Evolutionary conservation across 371 early-diverging fungal species (phyloP), one percentile per base, ranked within the genome.

Genomic region (Mortierella sp.): DNA sequence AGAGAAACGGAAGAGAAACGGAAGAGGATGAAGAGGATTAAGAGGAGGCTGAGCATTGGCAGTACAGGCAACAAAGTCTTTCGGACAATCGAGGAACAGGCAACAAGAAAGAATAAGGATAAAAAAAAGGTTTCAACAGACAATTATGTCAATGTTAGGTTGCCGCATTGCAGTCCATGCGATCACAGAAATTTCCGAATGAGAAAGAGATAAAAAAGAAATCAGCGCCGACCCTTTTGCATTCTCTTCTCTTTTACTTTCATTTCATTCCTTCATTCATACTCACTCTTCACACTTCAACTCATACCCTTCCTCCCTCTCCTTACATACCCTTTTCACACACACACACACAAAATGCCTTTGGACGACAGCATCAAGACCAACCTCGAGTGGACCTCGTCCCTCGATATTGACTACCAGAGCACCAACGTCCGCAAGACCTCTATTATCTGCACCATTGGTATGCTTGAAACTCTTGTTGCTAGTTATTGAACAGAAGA

Each of bases 401-500:
- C 93, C 63, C 92, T 96, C 86, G 90, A 92, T 82, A 93, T 95
- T 75, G 92, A 91, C 89, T 86, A 91, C 72, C 89, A 90, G 72
- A 93, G 93, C 45, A 85, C 78, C 44, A 91, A 91, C 71, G 88
- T 90, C 57, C 95, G 97, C 89, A 96, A 96, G 91, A 94, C 95
- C 68, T 94, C 95, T 60, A 95, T 96, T 79, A 96, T 96, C 83
- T 94, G 96, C 89, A 96, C 96, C 72, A 95, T 96, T 80, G 95
- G 95, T 93, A 93, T 2, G 31, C 0, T 1, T 28, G 42, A 38
- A 38, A 38, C 28, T 2, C n/a, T 28, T 31, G 42, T 38, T 38
- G 42, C 42, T 38, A 5, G 42, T 5, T 38, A 38, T 3, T 38
- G 42, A 5, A 5, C 42, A 3, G 42, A 5, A 38, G 42, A 1